Conservation (phyloP, 2,329 filamentous ascomycete species). For the Chalaropsis ovoidea region DNA sequence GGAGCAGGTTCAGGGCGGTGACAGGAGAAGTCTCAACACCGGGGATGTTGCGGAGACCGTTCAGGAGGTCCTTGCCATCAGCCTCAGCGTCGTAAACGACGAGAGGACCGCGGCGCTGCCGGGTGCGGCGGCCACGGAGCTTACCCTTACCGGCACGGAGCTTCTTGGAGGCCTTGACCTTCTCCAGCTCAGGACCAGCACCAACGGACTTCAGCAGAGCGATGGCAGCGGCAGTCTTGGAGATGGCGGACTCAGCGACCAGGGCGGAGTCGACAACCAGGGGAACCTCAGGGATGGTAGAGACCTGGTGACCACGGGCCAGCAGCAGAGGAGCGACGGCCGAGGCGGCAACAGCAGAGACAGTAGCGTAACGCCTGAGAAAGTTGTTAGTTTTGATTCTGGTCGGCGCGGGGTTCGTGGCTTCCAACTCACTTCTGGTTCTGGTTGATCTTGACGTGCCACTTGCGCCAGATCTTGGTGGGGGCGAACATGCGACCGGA, state of each 20-base stretch:
- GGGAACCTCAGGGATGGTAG: constrained; percentile 85
- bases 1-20: constrained; percentile 92
- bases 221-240: constrained; percentile 82
- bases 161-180: constrained; percentile 95
- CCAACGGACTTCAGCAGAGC: constrained; percentile 83
- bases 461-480: constrained; percentile 99
- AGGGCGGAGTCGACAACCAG: constrained; percentile 88
- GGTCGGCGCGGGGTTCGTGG: not conserved
- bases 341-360: constrained; percentile 92
- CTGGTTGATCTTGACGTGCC: constrained; percentile 99
- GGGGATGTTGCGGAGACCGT: constrained; percentile 96
- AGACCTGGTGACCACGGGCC: constrained; percentile 94
- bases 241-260: constrained; percentile 67
- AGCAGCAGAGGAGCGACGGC: constrained; percentile 89
- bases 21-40: constrained; percentile 95
- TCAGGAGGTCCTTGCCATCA: constrained; percentile 88
- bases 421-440: constrained; percentile 68
- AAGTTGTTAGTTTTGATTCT: constrained; percentile 28
- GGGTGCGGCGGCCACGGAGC: constrained; percentile 89
- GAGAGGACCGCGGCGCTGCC: constrained; percentile 93
- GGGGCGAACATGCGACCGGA: constrained; percentile 99
- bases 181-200: constrained; percentile 81
- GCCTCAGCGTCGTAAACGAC: constrained; percentile 94
- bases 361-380: constrained; percentile 83
- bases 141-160: constrained; percentile 98